phyloP scores from a whole-genome alignment of 1,284 basidiomycete genomes.

The Hemileia vastatrix region DNA sequence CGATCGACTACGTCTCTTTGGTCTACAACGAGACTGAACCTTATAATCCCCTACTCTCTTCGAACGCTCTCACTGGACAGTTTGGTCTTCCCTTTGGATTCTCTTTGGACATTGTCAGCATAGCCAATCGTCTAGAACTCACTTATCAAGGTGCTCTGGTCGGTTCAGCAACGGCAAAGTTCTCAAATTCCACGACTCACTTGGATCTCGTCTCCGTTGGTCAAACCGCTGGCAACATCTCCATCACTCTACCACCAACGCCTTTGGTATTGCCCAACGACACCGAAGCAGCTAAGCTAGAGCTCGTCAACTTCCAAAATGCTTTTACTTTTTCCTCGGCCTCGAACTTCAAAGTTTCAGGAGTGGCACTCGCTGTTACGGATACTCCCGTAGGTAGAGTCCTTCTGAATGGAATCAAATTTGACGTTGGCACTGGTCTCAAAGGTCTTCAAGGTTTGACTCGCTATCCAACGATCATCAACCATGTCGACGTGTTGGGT shows the following conservation, averaged over 20 bases:
- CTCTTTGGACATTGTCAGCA: conserved; percentile 55
- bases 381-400: conserved; percentile 59
- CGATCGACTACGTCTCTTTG: conserved; percentile 57
- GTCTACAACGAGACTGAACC: conserved; percentile 53
- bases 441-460: conserved; percentile 58
- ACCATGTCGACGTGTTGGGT: conserved; percentile 59
- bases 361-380: conserved; percentile 57
- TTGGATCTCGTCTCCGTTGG: conserved; percentile 42
- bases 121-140: conserved; percentile 60
- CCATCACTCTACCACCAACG: conserved; percentile 57
- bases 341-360: conserved; percentile 56
- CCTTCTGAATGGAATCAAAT: conserved; percentile 61
- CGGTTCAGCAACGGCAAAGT: conserved; percentile 48
- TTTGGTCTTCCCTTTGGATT: conserved; percentile 71
- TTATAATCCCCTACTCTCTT: conserved; percentile 56
- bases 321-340: conserved; percentile 48
- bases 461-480: conserved; percentile 53
- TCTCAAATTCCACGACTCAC: conserved; percentile 26
- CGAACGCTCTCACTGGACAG: conserved; percentile 54
- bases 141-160: conserved; percentile 54
- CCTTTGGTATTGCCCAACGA: conserved; percentile 51
- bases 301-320: conserved; percentile 42
- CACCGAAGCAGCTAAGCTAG: conserved; percentile 47
- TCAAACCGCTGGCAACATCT: conserved; percentile 58
- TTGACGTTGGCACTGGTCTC: conserved; percentile 61